Evolutionary conservation across 495 filamentous ascomycete genomes (phyloP), one percentile per base, ranked within the genome.

Genomic region (Rusavskia elegans): DNA sequence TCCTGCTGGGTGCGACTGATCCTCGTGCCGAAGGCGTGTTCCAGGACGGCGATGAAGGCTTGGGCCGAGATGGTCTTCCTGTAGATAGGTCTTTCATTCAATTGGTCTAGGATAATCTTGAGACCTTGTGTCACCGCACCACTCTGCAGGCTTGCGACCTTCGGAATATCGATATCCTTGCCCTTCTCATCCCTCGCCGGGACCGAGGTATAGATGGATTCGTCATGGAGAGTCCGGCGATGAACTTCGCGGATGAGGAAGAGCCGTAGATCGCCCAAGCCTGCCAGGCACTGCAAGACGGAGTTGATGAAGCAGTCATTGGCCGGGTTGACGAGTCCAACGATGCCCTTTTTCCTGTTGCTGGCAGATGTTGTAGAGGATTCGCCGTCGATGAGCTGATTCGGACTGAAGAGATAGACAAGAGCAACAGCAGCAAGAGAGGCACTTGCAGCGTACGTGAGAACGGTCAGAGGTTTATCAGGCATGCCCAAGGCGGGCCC

Each of bases 271-370:
- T 97, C 88, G 3, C 82, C 84, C n/a, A 97, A 73, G 1, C 92
- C 92, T n/a, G 93, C 90, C 19, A 99, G 73, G 0, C 87, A 88
- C 68, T 99, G 92, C 35, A 97, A 76, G 21, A 94, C 84, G 21
- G 89, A 95, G 66, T 99, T 99, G 71, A 99, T 96, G 71, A 97
- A 99, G 71, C 92, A 99, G 66, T 99, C 93, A 70, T 97, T 97
- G 53, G 89, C 93, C 4, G 87, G 78, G 60, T 99, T 99, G 16
- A 74, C 72, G 25, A 99, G 74, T 41, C 92, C 92, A 20, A 99
- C 89, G 42, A 89, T 83, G 54, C 85, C 85, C 63, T 87, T 89
- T 68, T 90, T 94, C 46, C 85, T 79, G 51, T 76, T 69, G 50
- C 65, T 78, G 38, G 74, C 72, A 27, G 78, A 74, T 50, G 61